A percentile compares a stretch with the other conserved stretches of the same genome.
Evolutionary conservation across 1,284 basidiomycete species (phyloP).

Genomic region (Pyrrhoderma noxium): DNA sequence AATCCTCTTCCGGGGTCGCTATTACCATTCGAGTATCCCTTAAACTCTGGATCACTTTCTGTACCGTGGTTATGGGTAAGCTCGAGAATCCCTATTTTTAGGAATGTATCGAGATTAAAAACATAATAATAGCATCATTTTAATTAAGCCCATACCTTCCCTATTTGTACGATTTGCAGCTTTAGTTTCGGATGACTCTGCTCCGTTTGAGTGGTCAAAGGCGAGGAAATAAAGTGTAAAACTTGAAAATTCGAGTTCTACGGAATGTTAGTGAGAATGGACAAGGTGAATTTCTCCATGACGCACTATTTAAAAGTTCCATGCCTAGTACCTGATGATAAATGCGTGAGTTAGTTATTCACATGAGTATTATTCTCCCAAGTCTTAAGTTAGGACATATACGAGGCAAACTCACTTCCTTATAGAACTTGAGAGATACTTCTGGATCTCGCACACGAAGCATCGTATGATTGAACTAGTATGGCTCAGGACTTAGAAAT

Average conservation of each 20-base stretch:
- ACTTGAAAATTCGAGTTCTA: constrained; percentile 45
- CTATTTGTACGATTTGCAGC: constrained; percentile 42
- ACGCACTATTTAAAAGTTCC: constrained; percentile 65
- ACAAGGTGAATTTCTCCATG: constrained; percentile 4
- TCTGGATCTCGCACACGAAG: constrained; percentile 86
- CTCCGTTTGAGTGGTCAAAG: constrained; percentile 52
- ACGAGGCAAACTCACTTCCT: constrained; percentile 38
- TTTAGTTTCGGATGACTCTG: constrained; percentile 44
- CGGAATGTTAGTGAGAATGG: constrained; percentile 13
- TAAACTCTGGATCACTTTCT: constrained; percentile 69
- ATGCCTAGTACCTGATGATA: constrained; percentile 66
- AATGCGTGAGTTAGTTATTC: constrained; percentile 16
- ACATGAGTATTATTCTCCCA: neutral
- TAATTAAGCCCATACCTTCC: constrained; percentile 44
- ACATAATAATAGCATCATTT: constrained; percentile 14
- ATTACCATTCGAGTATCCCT: constrained; percentile 81
- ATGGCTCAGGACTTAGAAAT: neutral
- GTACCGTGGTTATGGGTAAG: constrained; percentile 90
- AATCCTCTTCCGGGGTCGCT: constrained; percentile 76
- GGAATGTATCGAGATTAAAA: constrained; percentile 1
- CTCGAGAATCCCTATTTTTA: constrained; percentile 64
- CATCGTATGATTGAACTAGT: constrained; percentile 89
- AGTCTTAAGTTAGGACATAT: neutral
- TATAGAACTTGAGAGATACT: constrained; percentile 69
- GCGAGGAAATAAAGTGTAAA: constrained; percentile 83